Evolutionary conservation across 2,329 filamentous ascomycete species (phyloP), one percentile per base, ranked within the genome.

Genomic region (Aschersonia sp.): DNA sequence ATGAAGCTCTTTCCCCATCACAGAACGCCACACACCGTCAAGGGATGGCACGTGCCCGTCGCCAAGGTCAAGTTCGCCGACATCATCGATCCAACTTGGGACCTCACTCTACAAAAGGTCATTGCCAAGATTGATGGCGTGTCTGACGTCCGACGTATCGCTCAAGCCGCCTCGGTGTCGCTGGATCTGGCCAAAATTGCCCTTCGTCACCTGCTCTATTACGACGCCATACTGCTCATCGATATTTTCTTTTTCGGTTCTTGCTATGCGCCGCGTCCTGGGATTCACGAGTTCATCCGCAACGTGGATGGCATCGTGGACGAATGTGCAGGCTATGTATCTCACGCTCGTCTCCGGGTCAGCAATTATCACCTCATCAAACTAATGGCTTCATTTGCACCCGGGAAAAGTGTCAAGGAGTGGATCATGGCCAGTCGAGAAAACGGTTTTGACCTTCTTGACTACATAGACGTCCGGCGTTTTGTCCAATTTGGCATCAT

Each of bases 401-500:
- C 89, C 44, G 88, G 89, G 40, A 79, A 87, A 46, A 85, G 81
- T n/a, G 74, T 97, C 9, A 84, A 84, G 59, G 85, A 91, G 61
- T 97, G 89, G 87, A 81, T 92, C 54, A 74, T 85, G 50, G 72
- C 82, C 32, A 85, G 94, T 63, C 75, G 80, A 54, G 77, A 83
- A 41, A 68, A 71, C 44, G 78, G 77, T 1, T 72, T 82, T 51
- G 73, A 80, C 50, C 73, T 85, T 40, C 73, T 96, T 6, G 71
- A 75, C 9, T 82, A 83, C 58, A 80, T 98, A 49, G 92, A 98
- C 62, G 80, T 96, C 48, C 80, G 92, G 9, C 82, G 92, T 31
- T 82, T 98, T 53, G 87, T 97, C 53, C 94, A 94, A 50, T 98
- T 97, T 59, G 92, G 91, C 49, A 77, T 96, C 50, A 94, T 97